Percentiles rank a stretch among this genome's conserved stretches.
phyloP scores from a whole-genome alignment of 495 filamentous ascomycete species.

The Penicillium simplicissimum region DNA sequence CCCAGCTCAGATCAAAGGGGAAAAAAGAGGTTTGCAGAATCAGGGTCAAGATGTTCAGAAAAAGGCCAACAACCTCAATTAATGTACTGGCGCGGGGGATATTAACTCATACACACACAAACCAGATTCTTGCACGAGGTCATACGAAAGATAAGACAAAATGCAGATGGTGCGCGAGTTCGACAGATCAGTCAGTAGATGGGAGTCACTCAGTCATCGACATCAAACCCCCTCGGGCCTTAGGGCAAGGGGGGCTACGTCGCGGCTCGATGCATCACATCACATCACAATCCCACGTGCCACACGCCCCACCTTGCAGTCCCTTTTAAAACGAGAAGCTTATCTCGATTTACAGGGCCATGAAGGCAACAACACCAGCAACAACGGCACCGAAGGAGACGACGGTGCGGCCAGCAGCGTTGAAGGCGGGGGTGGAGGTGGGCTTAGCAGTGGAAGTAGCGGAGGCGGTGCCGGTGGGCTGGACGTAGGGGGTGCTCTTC shows the following conservation, averaged over 20 bases:
- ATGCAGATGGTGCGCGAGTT: not conserved
- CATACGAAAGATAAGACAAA: conserved; percentile 17
- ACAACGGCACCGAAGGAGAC: conserved; percentile 49
- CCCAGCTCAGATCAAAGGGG: conserved; percentile 17
- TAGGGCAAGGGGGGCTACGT: not conserved
- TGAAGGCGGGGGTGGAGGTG: conserved; percentile 39
- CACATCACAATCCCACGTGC: not conserved
- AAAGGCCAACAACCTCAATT: conserved; percentile 15
- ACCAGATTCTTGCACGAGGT: conserved; percentile 13
- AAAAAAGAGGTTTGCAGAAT: conserved; percentile 12
- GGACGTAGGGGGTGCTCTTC: conserved; percentile 19
- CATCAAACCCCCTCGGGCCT: not conserved
- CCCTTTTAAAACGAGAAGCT: not conserved
- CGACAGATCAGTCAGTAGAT: not conserved
- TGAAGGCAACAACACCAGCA: conserved; percentile 43
- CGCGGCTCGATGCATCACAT: not conserved
- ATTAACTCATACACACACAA: conserved; percentile 4
- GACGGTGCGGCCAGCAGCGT: conserved; percentile 49
- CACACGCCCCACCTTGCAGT: not conserved
- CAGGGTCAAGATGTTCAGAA: conserved; percentile 7
- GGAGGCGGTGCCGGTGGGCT: conserved; percentile 29
- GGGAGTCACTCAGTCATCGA: not conserved
- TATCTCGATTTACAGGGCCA: conserved; percentile 40
- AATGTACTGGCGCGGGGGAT: conserved; percentile 5
- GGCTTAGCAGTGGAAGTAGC: conserved; percentile 28